These are phyloP conservation scores for Candida orba DNA, from an alignment of 805 yeast species.

Conservation along the genomic window DNA sequence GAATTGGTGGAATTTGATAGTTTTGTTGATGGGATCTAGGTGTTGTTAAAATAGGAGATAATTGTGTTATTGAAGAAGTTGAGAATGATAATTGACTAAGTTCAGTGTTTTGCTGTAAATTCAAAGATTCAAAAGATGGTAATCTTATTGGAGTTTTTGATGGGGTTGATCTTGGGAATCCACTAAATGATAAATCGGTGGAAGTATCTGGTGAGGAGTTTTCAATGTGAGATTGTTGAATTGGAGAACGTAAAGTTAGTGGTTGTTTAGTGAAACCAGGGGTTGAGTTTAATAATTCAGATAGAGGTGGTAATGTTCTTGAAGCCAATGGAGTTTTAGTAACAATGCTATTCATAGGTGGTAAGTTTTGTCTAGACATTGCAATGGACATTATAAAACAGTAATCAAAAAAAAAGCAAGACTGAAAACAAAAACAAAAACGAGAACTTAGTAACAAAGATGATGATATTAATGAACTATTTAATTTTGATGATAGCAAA, in stretches of 20 bases:
- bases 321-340: not conserved
- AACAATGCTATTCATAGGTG: not conserved
- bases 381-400: constrained; percentile 1
- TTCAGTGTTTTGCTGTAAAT: constrained; percentile 10
- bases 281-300: constrained; percentile 1
- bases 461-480: too few species aligned
- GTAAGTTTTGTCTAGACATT: constrained; percentile 5
- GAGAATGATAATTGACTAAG: not conserved
- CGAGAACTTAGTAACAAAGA: too few species aligned
- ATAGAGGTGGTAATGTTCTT: constrained; percentile 3
- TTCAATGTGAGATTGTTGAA: not conserved
- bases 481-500: too few species aligned
- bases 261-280: not conserved
- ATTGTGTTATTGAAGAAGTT: constrained; percentile 1
- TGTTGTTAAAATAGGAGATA: constrained; percentile 6
- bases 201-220: constrained; percentile 1
- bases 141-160: constrained; percentile 21
- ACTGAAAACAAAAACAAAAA: too few species aligned
- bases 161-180: not conserved
- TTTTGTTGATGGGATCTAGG: constrained; percentile 5
- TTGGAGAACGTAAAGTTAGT: not conserved
- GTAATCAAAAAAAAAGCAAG: not conserved
- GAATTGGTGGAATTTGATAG: not conserved
- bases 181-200: too few species aligned
- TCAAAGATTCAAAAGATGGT: constrained; percentile 22